A percentile compares a stretch with the other conserved stretches of the same genome.
These are phyloP conservation scores for Penicillium italicum DNA, from an alignment of 2,329 filamentous ascomycete species.

Conservation along the genomic window DNA sequence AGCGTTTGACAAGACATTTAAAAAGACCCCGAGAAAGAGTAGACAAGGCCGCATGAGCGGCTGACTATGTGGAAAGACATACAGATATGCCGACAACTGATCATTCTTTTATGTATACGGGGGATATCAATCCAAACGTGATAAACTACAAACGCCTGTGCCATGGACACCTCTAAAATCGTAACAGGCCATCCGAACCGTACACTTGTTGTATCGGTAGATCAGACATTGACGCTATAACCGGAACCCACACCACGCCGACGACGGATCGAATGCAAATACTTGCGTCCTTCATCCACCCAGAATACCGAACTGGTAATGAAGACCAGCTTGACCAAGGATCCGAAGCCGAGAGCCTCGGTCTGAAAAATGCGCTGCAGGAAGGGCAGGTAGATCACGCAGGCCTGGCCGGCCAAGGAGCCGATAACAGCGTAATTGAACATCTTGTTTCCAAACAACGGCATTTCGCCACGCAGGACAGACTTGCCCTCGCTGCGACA, in stretches of 20 bases:
- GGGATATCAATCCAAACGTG: constrained; percentile 8
- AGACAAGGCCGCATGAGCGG: not conserved
- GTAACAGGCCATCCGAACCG: constrained; percentile 3
- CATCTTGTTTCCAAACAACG: constrained; percentile 79
- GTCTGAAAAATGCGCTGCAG: constrained; percentile 95
- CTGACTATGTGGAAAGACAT: not conserved
- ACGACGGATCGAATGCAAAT: constrained; percentile 38
- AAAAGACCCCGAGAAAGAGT: not conserved
- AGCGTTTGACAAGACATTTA: not conserved
- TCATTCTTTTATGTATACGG: constrained; percentile 10
- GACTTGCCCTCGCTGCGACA: constrained; percentile 91
- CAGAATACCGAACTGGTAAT: constrained; percentile 91
- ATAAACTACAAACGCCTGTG: constrained; percentile 8
- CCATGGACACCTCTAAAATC: constrained; percentile 5
- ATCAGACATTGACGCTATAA: constrained; percentile 43
- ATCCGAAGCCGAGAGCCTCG: constrained; percentile 70
- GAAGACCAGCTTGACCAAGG: constrained; percentile 68
- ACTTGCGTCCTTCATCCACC: constrained; percentile 89
- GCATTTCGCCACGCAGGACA: constrained; percentile 78
- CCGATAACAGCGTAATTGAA: constrained; percentile 95
- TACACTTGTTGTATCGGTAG: not conserved
- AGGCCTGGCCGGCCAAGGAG: constrained; percentile 76
- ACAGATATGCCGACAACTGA: not conserved
- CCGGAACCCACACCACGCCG: constrained; percentile 34
- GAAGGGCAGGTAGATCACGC: constrained; percentile 93